Base-by-base conservation (phyloP, 805 yeast genomes). In the Wickerhamomyces canadensis region DNA sequence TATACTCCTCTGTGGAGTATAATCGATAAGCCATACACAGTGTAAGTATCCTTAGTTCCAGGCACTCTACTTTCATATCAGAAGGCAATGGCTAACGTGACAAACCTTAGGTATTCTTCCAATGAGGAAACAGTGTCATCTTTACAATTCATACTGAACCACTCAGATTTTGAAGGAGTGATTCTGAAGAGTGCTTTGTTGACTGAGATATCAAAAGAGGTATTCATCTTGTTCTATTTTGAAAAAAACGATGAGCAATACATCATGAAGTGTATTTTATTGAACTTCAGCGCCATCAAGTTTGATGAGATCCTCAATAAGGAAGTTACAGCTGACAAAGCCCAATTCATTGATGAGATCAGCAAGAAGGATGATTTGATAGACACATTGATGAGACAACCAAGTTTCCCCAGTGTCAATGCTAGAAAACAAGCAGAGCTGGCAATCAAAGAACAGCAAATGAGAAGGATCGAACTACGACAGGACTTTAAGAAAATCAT, bases 1-100 rank as follows among this genome's bases (percentile, higher is more conserved):
- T 44, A 23, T 19, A 48, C 55, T 5, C 58, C 58, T 1, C 19
- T 52, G 0, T 54, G 58, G 58, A 31, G 54, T 15, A 49, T 54
- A 3, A 40, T 52, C 5, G 57, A 52, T 22, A 51, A 52, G 32
- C 54, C 57, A 7, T 52, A 54, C 27, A 41, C 43, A 19, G 51
- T 54, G 55, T 52, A 23, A 43, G 54, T 50, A 17, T 22, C 3
- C 8, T 30, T 6, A 25, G 17, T 19, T 13, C n/a, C n/a, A n/a
- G n/a, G n/a, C n/a, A n/a, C n/a, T n/a, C n/a, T n/a, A n/a, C n/a
- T n/a, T n/a, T n/a, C n/a, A n/a, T n/a, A n/a, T n/a, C n/a, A n/a
- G n/a, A n/a, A n/a, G n/a, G 23, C 23, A 21, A 7, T 21, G 10
- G 7, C 10, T 21, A 21, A 10, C 7, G 6, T 23, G 4, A 15